Base-by-base conservation (phyloP, 2,329 filamentous ascomycete genomes). In the Colletotrichum endophyticum region DNA sequence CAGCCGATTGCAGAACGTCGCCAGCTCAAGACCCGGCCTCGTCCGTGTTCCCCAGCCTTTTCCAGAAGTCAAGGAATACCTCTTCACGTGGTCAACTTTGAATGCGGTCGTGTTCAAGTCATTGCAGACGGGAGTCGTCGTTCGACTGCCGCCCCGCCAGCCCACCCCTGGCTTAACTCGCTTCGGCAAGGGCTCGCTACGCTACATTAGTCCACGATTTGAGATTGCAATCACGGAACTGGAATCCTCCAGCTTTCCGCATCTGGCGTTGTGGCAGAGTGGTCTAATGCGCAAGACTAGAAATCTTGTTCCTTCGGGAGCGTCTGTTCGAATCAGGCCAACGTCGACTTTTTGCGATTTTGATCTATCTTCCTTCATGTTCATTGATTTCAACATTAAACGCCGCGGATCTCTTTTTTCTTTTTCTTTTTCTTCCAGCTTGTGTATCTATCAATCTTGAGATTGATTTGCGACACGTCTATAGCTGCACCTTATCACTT, bases 301-400 rank as follows among this genome's bases (percentile, higher is more conserved):
- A 70, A 70, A 70, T 70, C 67, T 70, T 70, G 67, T 70, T 70
- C 67, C 67, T 70, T 69, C 66, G 66, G 66, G 66, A 69, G 53
- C n/a, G 66, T 68, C 66, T 69, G 66, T 69, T 69, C 67, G 67
- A 70, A 62, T 70, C 67, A 70, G 67, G 67, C 67, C 67, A 70
- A 61, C 34, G 67, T 70, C 67, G 66, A 49, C 1, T 5, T 15
- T 39, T 61, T 61, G 19, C 39, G 1, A 3, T 44, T 36, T 68
- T 16, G 8, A 34, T 12, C 30, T 32, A 32, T 32, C 30, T 32
- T n/a, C n/a, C n/a, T n/a, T n/a, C n/a, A n/a, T n/a, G n/a, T n/a
- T 32, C 30, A 32, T 32, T 32, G 11, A 32, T 66, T 39, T 28
- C 27, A 36, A 22, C 7, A 8, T 3, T 9, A 9, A 9, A 39